A percentile compares a stretch with the other conserved stretches of the same genome.
Evolutionary conservation across 148 eudicot species (phyloP).

Genomic region (Polygonum maritimum): DNA sequence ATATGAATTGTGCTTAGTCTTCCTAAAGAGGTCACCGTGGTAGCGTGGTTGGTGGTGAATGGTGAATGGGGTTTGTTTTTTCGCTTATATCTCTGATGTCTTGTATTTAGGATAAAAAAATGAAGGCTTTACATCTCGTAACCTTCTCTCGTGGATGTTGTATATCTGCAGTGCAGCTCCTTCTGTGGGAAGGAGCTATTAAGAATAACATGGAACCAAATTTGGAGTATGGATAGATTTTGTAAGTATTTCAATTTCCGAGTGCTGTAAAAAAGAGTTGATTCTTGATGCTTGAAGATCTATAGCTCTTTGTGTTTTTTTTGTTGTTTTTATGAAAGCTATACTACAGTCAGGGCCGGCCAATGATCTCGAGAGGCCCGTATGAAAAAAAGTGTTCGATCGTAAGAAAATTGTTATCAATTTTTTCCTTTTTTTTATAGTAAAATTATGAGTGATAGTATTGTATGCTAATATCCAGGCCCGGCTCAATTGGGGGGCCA

Average conservation of each 20-base stretch:
- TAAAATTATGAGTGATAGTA: too few species aligned
- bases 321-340: not conserved
- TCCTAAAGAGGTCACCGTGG: not conserved
- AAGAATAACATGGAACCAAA: not conserved
- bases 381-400: too few species aligned
- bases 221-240: not conserved
- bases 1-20: not conserved
- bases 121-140: not conserved
- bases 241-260: not conserved
- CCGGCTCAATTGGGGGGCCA: too few species aligned
- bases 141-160: not conserved
- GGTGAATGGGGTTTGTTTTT: not conserved
- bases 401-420: too few species aligned
- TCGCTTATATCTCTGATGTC: not conserved
- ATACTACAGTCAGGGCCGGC: too few species aligned
- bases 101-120: not conserved
- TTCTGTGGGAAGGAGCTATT: not conserved
- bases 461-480: too few species aligned
- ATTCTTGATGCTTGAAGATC: not conserved
- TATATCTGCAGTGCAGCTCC: not conserved
- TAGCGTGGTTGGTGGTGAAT: not conserved
- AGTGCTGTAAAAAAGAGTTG: not conserved
- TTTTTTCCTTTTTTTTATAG: too few species aligned
- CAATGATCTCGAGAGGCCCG: too few species aligned
- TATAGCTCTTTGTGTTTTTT: not conserved